These are phyloP conservation scores for Yamadazyma tumulicola DNA, from an alignment of 805 yeast species.

Conservation along the genomic window DNA sequence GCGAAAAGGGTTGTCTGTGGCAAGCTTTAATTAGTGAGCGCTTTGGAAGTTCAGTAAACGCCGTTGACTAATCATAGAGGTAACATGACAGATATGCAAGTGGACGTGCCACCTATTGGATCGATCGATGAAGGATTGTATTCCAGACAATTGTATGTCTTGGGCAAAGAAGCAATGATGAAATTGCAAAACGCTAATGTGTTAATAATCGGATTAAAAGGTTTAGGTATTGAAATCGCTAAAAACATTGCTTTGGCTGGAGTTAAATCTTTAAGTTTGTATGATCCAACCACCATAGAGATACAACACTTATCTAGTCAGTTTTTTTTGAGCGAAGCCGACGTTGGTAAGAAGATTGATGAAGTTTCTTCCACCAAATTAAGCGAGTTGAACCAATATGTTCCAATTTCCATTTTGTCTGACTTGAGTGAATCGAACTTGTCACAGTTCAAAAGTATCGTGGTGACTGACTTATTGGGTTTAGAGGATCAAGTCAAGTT, in stretches of 20 bases:
- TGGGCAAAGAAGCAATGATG: constrained; percentile 98
- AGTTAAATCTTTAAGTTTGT: constrained; percentile 82
- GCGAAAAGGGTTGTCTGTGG: too few relatives aligned
- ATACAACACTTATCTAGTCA: constrained; percentile 82
- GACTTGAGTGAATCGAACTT: constrained; percentile 55
- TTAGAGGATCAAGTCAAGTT: constrained; percentile 73
- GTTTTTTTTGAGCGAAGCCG: constrained; percentile 69
- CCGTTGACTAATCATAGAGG: too few relatives aligned
- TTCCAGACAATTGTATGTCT: constrained; percentile 93
- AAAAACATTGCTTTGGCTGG: constrained; percentile 97
- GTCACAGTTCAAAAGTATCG: constrained; percentile 67
- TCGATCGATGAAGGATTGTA: constrained; percentile 89
- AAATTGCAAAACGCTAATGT: constrained; percentile 94
- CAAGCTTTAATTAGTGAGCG: constrained; percentile 1
- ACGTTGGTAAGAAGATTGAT: constrained; percentile 80
- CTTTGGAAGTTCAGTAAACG: neutral
- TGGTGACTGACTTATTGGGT: constrained; percentile 66
- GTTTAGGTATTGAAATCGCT: constrained; percentile 94
- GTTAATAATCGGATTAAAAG: constrained; percentile 84
- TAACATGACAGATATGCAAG: constrained; percentile 32
- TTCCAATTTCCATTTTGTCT: constrained; percentile 69
- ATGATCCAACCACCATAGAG: constrained; percentile 71
- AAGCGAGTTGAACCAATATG: constrained; percentile 84
- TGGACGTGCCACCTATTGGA: constrained; percentile 37
- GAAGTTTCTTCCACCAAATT: constrained; percentile 61